Evolutionary conservation across 2,329 filamentous ascomycete species (phyloP).

Genomic region (Neurospora sp.): DNA sequence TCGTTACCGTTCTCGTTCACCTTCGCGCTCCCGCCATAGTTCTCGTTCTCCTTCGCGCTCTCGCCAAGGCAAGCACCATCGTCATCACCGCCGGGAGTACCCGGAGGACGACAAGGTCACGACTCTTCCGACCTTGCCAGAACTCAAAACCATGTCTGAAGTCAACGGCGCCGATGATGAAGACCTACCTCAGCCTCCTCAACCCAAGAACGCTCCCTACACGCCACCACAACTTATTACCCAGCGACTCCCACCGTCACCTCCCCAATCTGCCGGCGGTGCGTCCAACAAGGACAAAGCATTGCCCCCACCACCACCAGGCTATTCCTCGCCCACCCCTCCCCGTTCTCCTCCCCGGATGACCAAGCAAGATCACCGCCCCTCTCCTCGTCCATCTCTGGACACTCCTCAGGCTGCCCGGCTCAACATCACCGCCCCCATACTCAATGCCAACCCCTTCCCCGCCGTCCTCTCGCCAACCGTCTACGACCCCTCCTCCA

Average conservation of each 20-base stretch:
- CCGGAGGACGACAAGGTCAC: slow-evolving; percentile 10
- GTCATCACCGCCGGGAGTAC: slow-evolving; percentile 15
- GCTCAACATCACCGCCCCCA: slow-evolving; percentile 38
- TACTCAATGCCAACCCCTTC: slow-evolving; percentile 37
- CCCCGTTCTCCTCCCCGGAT: slow-evolving; percentile 2
- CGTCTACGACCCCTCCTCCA: slow-evolving; percentile 40
- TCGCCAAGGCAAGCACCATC: slow-evolving; percentile 6
- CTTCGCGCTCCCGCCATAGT: no score
- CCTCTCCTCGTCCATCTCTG: neutral
- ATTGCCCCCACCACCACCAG: slow-evolving; percentile 14
- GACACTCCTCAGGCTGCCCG: slow-evolving; percentile 6
- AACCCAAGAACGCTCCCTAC: slow-evolving; percentile 17
- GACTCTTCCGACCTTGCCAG: slow-evolving; percentile 4
- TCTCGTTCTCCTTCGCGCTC: slow-evolving; percentile 5
- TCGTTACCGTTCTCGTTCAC: slow-evolving; percentile 11
- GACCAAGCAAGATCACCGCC: neutral
- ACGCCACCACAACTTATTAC: slow-evolving; percentile 4
- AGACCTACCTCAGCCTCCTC: slow-evolving; percentile 5
- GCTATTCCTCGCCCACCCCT: slow-evolving; percentile 2
- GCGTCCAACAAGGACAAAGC: slow-evolving; percentile 15
- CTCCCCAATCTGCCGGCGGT: neutral
- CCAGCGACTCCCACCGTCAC: slow-evolving; percentile 1
- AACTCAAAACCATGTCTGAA: slow-evolving; percentile 15
- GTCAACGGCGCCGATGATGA: slow-evolving; percentile 21
- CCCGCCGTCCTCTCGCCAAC: slow-evolving; percentile 46